Percentiles rank a stretch among this genome's conserved stretches.
phyloP scores from a whole-genome alignment of 23 red algal species.

The Pyropia haitanensis region DNA sequence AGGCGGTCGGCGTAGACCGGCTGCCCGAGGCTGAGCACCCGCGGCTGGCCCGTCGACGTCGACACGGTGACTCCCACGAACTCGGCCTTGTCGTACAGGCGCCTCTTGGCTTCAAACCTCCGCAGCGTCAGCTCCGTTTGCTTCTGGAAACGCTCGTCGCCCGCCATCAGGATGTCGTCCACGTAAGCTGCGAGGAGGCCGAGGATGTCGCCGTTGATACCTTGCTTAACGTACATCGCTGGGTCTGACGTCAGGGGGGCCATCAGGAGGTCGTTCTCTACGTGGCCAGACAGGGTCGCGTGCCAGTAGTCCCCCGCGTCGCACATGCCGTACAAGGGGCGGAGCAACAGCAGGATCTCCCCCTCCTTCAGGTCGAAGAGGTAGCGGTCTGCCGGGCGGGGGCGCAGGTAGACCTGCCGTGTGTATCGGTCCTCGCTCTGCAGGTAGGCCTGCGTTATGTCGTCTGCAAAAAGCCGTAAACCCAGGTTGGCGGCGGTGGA shows the following conservation, averaged over 20 bases:
- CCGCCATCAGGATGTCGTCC: slow-evolving; percentile 5
- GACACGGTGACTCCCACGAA: slow-evolving; percentile 6
- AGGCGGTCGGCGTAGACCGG: slow-evolving; percentile 1
- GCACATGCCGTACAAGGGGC: slow-evolving; percentile 3
- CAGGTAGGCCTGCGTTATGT: slow-evolving; percentile 1
- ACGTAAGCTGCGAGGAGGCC: slow-evolving; percentile 4
- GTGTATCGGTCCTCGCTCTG: slow-evolving; percentile 3
- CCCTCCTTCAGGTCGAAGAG: background rate
- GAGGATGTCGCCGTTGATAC: background rate
- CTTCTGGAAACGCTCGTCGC: background rate
- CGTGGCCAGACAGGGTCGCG: background rate
- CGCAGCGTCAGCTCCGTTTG: background rate
- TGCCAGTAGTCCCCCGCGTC: slow-evolving; percentile 13
- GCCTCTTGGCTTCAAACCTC: background rate
- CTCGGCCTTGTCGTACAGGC: slow-evolving; percentile 1
- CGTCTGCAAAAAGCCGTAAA: slow-evolving; percentile 4
- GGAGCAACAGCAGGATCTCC: background rate
- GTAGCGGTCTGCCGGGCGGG: background rate
- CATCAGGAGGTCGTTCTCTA: background rate
- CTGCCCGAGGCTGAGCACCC: slow-evolving; percentile 6
- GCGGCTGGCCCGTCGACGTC: background rate
- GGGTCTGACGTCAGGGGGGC: background rate
- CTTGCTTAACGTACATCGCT: background rate
- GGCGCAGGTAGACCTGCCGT: background rate
- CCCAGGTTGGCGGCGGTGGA: background rate